Evolutionary conservation across 441 rosid genomes (phyloP), one percentile per base, ranked within the genome.

Genomic region (Euphorbia schlechtendalii): DNA sequence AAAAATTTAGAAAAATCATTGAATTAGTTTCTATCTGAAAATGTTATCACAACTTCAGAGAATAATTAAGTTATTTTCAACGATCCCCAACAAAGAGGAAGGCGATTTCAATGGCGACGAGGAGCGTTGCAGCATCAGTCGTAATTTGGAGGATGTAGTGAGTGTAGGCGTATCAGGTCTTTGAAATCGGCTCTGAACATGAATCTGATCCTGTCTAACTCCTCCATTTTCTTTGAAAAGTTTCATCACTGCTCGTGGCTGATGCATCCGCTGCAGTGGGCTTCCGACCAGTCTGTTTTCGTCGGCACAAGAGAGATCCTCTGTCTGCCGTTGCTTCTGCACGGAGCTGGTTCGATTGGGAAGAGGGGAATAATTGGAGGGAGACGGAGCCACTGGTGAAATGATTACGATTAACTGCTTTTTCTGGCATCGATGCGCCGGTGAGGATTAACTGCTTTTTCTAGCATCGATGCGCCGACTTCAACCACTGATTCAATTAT

Each of bases 301-400:
- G 32, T 76, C 76, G 13, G 69, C 60, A 8, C 66, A 67, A 24
- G 63, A 58, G 56, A 66, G 58, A 24, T 72, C 73, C 32, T 78
- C 80, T 64, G 64, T 49, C 6, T 86, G 83, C n/a, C 83, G 82
- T 40, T 66, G 75, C 67, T 80, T 74, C 72, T 87, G 93, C 14
- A 74, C 78, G 2, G 89, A 87, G 67, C 64, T 68, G 2, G 86
- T 80, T 0, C 82, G 81, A n/a, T 52, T 75, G 18, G 75, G 76
- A 13, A 67, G 71, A 10, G 84, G 83, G 24, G 89, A 83, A n/a
- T 73, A 67, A 13, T 83, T 69, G 4, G 81, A 78, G 0, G 89
- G 70, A 9, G 83, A 59, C 0, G 83, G 64, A 0, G 84, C n/a
- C n/a, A n/a, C 68, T 0, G 95, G 93, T 68, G 97, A 81, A 96